Percentiles rank a stretch among this genome's conserved stretches.
Evolutionary conservation across 2,329 filamentous ascomycete genomes (phyloP).

Genomic region (Elsinoe australis): DNA sequence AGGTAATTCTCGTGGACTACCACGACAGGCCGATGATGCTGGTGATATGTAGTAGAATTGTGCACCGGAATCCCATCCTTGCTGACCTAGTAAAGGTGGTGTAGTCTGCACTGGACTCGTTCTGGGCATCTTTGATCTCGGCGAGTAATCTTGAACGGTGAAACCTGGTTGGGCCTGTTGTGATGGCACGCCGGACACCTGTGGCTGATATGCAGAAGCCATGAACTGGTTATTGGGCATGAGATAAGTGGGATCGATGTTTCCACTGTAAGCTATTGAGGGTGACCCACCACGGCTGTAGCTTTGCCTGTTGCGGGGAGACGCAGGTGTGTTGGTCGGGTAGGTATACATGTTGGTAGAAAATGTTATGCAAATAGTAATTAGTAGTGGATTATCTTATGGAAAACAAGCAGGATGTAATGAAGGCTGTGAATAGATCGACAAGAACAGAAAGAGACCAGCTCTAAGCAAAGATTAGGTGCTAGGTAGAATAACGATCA

Average conservation of each 20-base stretch:
- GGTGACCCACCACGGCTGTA: slow-evolving; percentile 2
- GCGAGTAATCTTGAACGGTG: slow-evolving; percentile 2
- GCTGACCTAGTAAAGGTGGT: slow-evolving; percentile 3
- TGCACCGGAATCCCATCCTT: slow-evolving; percentile 2
- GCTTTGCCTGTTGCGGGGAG: slow-evolving; percentile 4
- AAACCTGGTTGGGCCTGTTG: slow-evolving; percentile 6
- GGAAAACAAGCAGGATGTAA: background rate
- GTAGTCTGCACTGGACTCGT: slow-evolving; percentile 4
- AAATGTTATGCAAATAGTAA: background rate
- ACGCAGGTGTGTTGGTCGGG: background rate
- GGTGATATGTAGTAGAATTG: slow-evolving; percentile 13
- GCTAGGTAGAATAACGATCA: slow-evolving; percentile 1
- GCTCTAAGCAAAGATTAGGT: slow-evolving; percentile 8
- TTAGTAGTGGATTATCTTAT: too few species aligned
- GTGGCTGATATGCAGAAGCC: background rate
- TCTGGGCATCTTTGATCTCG: background rate
- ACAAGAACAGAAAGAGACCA: slow-evolving; percentile 11
- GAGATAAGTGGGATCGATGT: background rate
- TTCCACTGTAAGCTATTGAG: background rate
- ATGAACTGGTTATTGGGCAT: background rate
- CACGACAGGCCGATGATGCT: slow-evolving; percentile 5
- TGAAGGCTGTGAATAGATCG: slow-evolving; percentile 1
- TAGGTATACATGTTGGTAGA: slow-evolving; percentile 1
- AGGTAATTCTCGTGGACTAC: background rate
- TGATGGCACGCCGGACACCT: background rate